phyloP scores from a whole-genome alignment of 441 rosid species.

The Codiaeum variegatum region DNA sequence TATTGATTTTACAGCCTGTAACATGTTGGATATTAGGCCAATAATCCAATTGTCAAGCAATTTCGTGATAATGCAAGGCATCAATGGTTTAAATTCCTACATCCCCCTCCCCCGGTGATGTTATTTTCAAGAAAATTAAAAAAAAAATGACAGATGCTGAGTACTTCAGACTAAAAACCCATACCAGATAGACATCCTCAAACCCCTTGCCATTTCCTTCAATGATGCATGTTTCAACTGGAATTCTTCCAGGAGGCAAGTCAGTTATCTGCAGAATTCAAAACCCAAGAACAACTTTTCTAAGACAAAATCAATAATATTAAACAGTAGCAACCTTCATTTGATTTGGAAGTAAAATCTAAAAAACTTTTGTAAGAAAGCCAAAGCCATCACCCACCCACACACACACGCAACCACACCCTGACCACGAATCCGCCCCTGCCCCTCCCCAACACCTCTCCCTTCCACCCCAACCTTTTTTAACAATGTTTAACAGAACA shows the following conservation, averaged over 20 bases:
- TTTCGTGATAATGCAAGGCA: neutral
- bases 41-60: neutral
- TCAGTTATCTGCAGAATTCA: conserved; percentile 68
- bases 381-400: neutral
- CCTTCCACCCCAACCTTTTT: neutral
- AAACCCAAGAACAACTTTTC: conserved; percentile 12
- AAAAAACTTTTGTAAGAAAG: conserved; percentile 3
- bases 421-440: too few species aligned
- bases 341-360: neutral
- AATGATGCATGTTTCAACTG: conserved; percentile 67
- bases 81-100: neutral
- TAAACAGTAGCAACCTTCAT: neutral
- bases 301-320: conserved; percentile 1
- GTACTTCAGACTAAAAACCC: neutral
- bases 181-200: conserved; percentile 69
- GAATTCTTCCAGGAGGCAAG: conserved; percentile 90
- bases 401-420: too few species aligned
- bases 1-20: too few species aligned
- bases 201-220: conserved; percentile 63
- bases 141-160: neutral
- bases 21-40: neutral
- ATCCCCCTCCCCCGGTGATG: neutral
- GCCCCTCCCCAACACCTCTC: too few species aligned
- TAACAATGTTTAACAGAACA: neutral
- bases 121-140: neutral